Percentiles rank a stretch among this genome's conserved stretches.
phyloP scores from a whole-genome alignment of 176 grass and related monocot genomes.

The Puya raimondii region DNA sequence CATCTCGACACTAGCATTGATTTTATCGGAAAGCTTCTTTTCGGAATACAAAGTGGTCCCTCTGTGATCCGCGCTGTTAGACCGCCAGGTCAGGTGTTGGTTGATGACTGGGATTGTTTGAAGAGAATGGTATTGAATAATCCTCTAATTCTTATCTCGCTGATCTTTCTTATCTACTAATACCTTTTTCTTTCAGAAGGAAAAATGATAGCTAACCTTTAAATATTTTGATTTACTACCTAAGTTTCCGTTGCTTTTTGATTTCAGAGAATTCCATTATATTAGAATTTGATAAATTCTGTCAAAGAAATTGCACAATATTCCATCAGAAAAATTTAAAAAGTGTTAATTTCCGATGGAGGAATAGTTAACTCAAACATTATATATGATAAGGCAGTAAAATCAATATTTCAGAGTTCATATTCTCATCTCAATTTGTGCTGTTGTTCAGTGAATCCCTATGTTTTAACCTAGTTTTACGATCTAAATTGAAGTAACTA shows the following conservation, averaged over 20 bases:
- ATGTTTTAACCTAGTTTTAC: too few relatives aligned
- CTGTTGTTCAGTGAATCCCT: too few relatives aligned
- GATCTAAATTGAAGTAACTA: background rate
- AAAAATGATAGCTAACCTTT: too few relatives aligned
- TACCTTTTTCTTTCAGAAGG: background rate
- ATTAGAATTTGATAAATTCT: too few relatives aligned
- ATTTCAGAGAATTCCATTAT: background rate
- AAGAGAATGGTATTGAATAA: slow-evolving; percentile 50
- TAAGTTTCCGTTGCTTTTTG: too few relatives aligned
- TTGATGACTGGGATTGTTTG: slow-evolving; percentile 84
- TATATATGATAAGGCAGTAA: too few relatives aligned
- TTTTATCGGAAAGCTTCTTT: slow-evolving; percentile 59
- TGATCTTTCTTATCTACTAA: background rate
- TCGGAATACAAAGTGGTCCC: slow-evolving; percentile 54
- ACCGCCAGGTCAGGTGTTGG: slow-evolving; percentile 41
- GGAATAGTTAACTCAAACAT: slow-evolving; percentile 1
- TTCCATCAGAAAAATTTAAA: too few relatives aligned
- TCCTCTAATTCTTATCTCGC: background rate
- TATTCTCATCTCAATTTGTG: too few relatives aligned
- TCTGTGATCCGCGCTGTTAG: slow-evolving; percentile 43
- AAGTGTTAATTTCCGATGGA: too few relatives aligned
- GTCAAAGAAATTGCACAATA: too few relatives aligned
- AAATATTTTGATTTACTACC: too few relatives aligned
- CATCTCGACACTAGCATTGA: slow-evolving; percentile 68
- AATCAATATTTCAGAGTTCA: too few relatives aligned